Base-by-base conservation (phyloP, 1,284 basidiomycete species). In the Heliocybe sulcata region DNA sequence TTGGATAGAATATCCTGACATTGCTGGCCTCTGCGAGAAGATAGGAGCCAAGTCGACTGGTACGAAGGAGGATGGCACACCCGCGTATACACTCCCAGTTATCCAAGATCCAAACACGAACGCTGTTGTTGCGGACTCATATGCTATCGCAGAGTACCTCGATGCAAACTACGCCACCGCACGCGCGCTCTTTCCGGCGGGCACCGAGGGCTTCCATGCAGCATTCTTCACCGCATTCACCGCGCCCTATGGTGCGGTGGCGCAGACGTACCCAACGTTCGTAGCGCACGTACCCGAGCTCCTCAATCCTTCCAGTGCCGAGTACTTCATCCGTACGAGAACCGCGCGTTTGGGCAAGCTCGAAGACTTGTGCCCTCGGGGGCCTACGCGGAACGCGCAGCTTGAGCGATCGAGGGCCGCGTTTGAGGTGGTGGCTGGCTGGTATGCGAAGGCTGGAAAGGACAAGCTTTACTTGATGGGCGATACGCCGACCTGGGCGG, bases 1-100 rank as follows among this genome's bases (percentile, higher is more conserved):
- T 49, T 74, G 71, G 69, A 59, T 76, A 16, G 67, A 71, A 45
- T 71, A 62, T 57, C 69, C 72, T 10, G 69, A 74, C 59, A 69
- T 76, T 33, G 67, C 65, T 23, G 48, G 61, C 2, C 57, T 65
- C 16, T 64, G 67, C 22, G 61, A 64, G 33, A 59, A 59, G 50
- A 61, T 75, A 26, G 65, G 66, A 1, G 71, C 68, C 4, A 58
- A 60, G 9, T 51, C 73, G 35, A 69, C 65, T 4, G 53, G 57
- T 22, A 58, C 53, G 35, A 61, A 60, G n/a, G 52, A 19, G 10
- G 63, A 66, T 11, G 72, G 72, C 26, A 55, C 27, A 33, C 66
- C 65, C 3, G 25, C 35, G 10, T 74, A 74, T 60, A 75, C 74
- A 11, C 56, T 73, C 23, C 74, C 73, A 52, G 65, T 70, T 49